A percentile compares a stretch with the other conserved stretches of the same genome.
Conservation (phyloP, 768 basidiomycete genomes). For the Serendipita sp. region DNA sequence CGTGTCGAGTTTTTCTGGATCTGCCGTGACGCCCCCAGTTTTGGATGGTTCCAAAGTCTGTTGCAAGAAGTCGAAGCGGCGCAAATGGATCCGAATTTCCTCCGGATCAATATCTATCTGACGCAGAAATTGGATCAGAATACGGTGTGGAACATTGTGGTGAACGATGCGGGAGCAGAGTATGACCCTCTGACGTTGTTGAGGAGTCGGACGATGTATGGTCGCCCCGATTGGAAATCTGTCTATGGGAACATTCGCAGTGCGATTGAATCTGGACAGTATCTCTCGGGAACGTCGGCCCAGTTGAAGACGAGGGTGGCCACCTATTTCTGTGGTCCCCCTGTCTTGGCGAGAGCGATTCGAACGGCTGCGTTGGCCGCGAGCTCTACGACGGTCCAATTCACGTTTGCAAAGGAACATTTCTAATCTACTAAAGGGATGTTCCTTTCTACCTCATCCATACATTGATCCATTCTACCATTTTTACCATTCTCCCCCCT, state of each 20-base stretch:
- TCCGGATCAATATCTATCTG: constrained; percentile 81
- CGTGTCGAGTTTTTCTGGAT: constrained; percentile 94
- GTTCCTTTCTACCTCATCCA: neutral
- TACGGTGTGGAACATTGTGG: constrained; percentile 83
- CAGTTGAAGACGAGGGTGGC: constrained; percentile 74
- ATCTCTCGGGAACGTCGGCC: constrained; percentile 60
- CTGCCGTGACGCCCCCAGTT: constrained; percentile 87
- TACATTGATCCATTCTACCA: too few relatives aligned
- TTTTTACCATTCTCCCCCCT: too few relatives aligned
- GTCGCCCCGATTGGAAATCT: constrained; percentile 76
- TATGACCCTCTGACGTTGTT: constrained; percentile 84
- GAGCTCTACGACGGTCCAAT: constrained; percentile 41
- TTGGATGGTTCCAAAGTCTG: constrained; percentile 90
- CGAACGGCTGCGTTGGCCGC: constrained; percentile 50
- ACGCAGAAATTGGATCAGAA: constrained; percentile 74
- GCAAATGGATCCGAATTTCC: constrained; percentile 81
- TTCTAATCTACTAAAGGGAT: constrained; percentile 8
- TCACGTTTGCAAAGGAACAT: constrained; percentile 69
- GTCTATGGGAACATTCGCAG: constrained; percentile 62
- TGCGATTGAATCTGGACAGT: constrained; percentile 69
- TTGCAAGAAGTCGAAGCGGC: constrained; percentile 78
- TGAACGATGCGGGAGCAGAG: constrained; percentile 72
- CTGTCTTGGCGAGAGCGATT: constrained; percentile 56
- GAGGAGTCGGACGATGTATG: constrained; percentile 77
- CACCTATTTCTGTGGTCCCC: constrained; percentile 83